Percentiles rank a stretch among this genome's conserved stretches.
Conservation (phyloP, 2,329 filamentous ascomycete genomes). For the Rhytidhysteron rufulum region DNA sequence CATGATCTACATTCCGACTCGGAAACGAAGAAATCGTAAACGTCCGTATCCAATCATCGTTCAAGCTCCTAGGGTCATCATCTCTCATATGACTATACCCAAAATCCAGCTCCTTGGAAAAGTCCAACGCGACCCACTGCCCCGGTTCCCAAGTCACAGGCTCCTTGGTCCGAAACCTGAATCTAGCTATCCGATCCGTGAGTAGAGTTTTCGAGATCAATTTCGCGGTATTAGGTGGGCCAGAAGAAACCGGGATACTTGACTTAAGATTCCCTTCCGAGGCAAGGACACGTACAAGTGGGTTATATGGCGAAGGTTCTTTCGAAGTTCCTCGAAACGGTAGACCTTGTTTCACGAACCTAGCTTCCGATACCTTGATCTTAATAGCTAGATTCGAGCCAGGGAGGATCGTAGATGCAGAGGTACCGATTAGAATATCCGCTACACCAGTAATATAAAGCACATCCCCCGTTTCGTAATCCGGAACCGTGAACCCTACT, state of each 20-base stretch:
- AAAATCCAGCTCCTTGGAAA: constrained; percentile 62
- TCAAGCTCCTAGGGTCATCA: constrained; percentile 72
- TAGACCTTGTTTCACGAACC: constrained; percentile 62
- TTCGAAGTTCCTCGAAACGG: constrained; percentile 61
- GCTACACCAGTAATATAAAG: constrained; percentile 71
- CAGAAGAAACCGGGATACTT: constrained; percentile 9
- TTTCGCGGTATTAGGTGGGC: constrained; percentile 44
- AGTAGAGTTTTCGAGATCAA: constrained; percentile 58
- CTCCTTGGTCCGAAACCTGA: constrained; percentile 51
- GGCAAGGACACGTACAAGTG: constrained; percentile 61
- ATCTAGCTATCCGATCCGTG: constrained; percentile 64
- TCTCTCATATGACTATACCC: constrained; percentile 84
- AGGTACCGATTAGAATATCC: constrained; percentile 61
- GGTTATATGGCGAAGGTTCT: constrained; percentile 74
- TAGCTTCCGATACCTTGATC: constrained; percentile 58
- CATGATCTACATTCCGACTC: constrained; percentile 22
- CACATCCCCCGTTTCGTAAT: constrained; percentile 68
- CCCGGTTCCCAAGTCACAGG: constrained; percentile 59
- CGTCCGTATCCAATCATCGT: constrained; percentile 79
- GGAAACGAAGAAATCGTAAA: constrained; percentile 73
- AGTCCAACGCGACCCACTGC: constrained; percentile 75
- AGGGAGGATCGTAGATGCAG: constrained; percentile 61
- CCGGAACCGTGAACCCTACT: constrained; percentile 68
- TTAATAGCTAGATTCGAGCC: constrained; percentile 70
- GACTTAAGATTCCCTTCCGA: constrained; percentile 50